Conservation (phyloP, 2,329 filamentous ascomycete species). For the Phaeosphaeriaceae sp. region DNA sequence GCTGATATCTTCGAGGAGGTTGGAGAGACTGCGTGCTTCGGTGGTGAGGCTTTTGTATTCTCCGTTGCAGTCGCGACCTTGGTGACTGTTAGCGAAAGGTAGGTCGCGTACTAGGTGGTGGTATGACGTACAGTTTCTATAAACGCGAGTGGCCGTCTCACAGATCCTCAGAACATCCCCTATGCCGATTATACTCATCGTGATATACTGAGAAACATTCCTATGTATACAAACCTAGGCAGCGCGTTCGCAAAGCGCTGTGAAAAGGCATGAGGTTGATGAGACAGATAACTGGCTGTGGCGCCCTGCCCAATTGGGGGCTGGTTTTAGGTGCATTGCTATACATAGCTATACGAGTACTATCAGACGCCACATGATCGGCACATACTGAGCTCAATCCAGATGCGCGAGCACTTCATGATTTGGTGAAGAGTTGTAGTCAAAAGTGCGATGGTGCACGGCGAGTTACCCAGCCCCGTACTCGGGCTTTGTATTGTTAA, state of each 20-base stretch:
- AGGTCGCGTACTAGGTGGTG: no score
- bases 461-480: no score
- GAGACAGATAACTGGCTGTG: no score
- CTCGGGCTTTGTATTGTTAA: no score
- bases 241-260: background rate
- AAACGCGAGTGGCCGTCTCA: conserved; percentile 29
- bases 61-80: conserved; percentile 38
- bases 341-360: no score
- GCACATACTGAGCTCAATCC: no score
- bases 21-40: conserved; percentile 34
- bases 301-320: background rate
- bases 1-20: conserved; percentile 35
- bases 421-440: no score
- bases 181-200: conserved; percentile 36
- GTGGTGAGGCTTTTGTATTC: conserved; percentile 36
- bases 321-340: background rate
- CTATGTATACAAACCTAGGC: background rate
- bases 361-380: no score
- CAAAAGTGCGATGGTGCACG: no score
- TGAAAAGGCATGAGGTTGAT: background rate
- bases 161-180: conserved; percentile 36
- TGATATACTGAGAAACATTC: background rate
- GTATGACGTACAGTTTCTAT: conserved; percentile 31
- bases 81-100: conserved; percentile 1
- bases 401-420: no score